phyloP scores from a whole-genome alignment of 805 yeast species.

The Debaryomyces tyrocola region DNA sequence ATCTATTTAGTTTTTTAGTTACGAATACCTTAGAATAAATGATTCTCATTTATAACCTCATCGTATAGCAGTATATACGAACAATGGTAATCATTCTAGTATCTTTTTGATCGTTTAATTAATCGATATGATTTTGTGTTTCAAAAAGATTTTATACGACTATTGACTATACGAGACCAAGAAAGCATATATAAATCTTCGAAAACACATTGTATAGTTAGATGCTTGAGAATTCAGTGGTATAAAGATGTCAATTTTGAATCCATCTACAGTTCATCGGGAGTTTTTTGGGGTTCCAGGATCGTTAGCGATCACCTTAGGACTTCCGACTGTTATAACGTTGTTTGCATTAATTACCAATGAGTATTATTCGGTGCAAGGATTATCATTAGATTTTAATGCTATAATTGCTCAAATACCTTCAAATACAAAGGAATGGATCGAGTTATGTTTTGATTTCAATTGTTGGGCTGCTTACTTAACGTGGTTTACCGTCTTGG shows the following conservation, averaged over 20 bases:
- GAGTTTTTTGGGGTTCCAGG: constrained; percentile 85
- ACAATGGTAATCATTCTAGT: no score
- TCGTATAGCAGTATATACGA: no score
- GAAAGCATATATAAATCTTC: no score
- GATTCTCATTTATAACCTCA: no score
- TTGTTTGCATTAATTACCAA: constrained; percentile 63
- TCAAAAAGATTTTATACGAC: no score
- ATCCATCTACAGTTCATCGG: constrained; percentile 67
- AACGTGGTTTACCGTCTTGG: constrained; percentile 70
- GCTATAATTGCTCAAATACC: constrained; percentile 40
- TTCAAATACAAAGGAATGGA: constrained; percentile 15
- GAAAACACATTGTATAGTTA: no score
- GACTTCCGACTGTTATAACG: constrained; percentile 65
- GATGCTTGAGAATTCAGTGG: no score
- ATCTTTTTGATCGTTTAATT: no score
- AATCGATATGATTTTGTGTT: no score
- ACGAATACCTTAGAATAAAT: no score
- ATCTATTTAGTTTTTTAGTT: no score
- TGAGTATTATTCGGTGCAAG: constrained; percentile 52
- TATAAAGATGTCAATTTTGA: constrained; percentile 32
- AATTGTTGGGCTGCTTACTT: constrained; percentile 64
- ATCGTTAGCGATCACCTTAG: constrained; percentile 61
- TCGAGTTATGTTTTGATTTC: constrained; percentile 38
- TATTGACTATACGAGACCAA: no score
- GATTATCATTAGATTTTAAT: constrained; percentile 43